A percentile compares a stretch with the other conserved stretches of the same genome.
These are phyloP conservation scores for Cystofilobasidium bisporidii DNA, from an alignment of 768 basidiomycete species.

Conservation along the genomic window DNA sequence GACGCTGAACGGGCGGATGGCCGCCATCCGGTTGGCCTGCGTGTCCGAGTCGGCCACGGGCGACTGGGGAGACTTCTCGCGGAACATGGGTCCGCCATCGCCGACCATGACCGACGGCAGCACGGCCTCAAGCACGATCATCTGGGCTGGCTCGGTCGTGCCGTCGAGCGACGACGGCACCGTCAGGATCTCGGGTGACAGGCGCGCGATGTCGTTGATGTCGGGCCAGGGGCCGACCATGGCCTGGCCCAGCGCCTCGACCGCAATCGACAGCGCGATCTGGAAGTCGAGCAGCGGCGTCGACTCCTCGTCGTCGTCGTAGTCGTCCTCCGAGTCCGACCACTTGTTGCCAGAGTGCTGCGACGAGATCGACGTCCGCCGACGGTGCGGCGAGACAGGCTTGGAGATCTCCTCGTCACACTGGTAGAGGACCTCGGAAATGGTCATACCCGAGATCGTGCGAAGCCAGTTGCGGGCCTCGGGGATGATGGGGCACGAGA, in stretches of 20 bases:
- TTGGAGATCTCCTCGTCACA: conserved; percentile 34
- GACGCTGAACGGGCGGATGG: conserved; percentile 28
- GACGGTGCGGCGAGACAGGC: conserved; percentile 25
- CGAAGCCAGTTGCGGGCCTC: conserved; percentile 35
- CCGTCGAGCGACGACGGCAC: conserved; percentile 37
- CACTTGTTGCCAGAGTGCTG: conserved; percentile 25
- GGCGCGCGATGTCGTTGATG: conserved; percentile 34
- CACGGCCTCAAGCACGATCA: conserved; percentile 38
- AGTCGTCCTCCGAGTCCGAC: conserved; percentile 19
- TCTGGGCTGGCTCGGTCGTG: conserved; percentile 37
- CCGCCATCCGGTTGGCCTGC: background rate
- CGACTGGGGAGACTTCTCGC: conserved; percentile 31
- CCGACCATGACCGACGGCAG: conserved; percentile 31
- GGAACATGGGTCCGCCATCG: conserved; percentile 7
- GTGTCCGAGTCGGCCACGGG: conserved; percentile 24
- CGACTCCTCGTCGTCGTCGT: conserved; percentile 30
- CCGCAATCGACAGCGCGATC: conserved; percentile 38
- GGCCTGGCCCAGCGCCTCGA: conserved; percentile 38
- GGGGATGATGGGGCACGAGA: conserved; percentile 33
- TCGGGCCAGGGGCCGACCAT: conserved; percentile 35
- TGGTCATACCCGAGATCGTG: conserved; percentile 33
- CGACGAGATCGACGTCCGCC: background rate
- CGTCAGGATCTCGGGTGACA: conserved; percentile 39
- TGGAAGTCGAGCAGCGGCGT: conserved; percentile 37
- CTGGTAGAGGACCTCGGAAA: conserved; percentile 34